Conservation (phyloP, 768 basidiomycete species). For the Kwoniella newhampshirensis region DNA sequence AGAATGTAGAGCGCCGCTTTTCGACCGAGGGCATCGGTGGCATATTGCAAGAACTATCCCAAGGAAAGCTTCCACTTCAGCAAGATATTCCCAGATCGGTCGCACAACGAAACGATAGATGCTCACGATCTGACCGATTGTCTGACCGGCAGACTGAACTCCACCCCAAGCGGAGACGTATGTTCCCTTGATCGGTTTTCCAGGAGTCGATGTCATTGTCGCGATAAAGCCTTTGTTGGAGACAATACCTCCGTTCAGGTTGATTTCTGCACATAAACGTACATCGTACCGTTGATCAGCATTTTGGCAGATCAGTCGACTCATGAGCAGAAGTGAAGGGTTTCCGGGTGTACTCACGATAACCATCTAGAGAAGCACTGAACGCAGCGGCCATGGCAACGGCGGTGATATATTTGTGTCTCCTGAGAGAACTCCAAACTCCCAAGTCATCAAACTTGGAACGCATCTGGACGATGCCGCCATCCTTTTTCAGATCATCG, state of each 20-base stretch:
- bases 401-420: slow-evolving; percentile 20
- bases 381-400: slow-evolving; percentile 33
- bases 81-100: background rate
- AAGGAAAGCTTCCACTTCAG: too few species aligned
- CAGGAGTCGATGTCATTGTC: slow-evolving; percentile 10
- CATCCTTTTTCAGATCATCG: slow-evolving; percentile 16
- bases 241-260: slow-evolving; percentile 27
- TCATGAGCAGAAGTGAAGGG: background rate
- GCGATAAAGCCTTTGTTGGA: slow-evolving; percentile 33
- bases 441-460: slow-evolving; percentile 26
- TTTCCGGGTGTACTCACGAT: slow-evolving; percentile 23
- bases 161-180: slow-evolving; percentile 31
- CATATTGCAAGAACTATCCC: slow-evolving; percentile 19
- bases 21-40: slow-evolving; percentile 25
- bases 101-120: background rate
- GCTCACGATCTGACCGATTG: slow-evolving; percentile 26
- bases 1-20: slow-evolving; percentile 26
- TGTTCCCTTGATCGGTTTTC: slow-evolving; percentile 6
- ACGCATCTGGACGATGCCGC: slow-evolving; percentile 24
- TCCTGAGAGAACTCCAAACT: slow-evolving; percentile 20
- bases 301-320: too few species aligned
- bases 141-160: slow-evolving; percentile 28
- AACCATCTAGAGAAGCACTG: slow-evolving; percentile 33
- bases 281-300: too few species aligned
- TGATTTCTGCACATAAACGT: slow-evolving; percentile 22